A percentile compares a stretch with the other conserved stretches of the same genome.
Evolutionary conservation across 768 basidiomycete species (phyloP).

Genomic region (Clathrus columnatus): DNA sequence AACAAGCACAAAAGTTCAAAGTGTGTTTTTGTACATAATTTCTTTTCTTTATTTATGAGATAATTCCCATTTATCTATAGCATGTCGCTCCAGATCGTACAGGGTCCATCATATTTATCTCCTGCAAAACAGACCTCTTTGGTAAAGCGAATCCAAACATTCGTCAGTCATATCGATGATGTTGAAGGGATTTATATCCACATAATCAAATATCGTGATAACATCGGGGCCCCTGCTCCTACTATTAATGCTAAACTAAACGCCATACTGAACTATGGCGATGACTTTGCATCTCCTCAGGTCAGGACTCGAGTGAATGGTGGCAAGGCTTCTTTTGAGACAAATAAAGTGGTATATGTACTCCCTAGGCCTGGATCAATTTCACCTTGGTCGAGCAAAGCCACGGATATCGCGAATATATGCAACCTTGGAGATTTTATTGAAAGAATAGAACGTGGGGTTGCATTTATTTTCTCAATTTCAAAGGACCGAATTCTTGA

Average conservation of each 20-base stretch:
- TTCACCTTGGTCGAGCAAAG: conserved; percentile 99
- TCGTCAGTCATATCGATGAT: conserved; percentile 44
- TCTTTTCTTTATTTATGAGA: background rate
- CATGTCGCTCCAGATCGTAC: conserved; percentile 33
- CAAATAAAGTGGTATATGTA: conserved; percentile 52
- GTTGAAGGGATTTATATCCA: conserved; percentile 85
- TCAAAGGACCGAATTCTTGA: conserved; percentile 32
- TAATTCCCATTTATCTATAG: background rate
- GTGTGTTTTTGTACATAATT: background rate
- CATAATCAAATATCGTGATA: conserved; percentile 57
- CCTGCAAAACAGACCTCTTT: conserved; percentile 60
- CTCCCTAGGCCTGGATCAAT: conserved; percentile 83
- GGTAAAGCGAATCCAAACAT: conserved; percentile 47
- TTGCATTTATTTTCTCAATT: conserved; percentile 55
- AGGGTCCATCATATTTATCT: conserved; percentile 71
- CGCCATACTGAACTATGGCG: conserved; percentile 77
- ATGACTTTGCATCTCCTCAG: conserved; percentile 45
- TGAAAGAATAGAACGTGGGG: conserved; percentile 80
- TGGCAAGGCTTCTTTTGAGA: conserved; percentile 23
- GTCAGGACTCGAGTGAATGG: conserved; percentile 25
- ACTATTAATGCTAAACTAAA: conserved; percentile 41
- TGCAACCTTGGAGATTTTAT: conserved; percentile 72
- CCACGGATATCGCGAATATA: conserved; percentile 86
- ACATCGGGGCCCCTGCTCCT: conserved; percentile 39
- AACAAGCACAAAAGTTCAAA: background rate